Evolutionary conservation across 2,329 filamentous ascomycete genomes (phyloP), one percentile per base, ranked within the genome.

Genomic region (Alternaria burnsii): DNA sequence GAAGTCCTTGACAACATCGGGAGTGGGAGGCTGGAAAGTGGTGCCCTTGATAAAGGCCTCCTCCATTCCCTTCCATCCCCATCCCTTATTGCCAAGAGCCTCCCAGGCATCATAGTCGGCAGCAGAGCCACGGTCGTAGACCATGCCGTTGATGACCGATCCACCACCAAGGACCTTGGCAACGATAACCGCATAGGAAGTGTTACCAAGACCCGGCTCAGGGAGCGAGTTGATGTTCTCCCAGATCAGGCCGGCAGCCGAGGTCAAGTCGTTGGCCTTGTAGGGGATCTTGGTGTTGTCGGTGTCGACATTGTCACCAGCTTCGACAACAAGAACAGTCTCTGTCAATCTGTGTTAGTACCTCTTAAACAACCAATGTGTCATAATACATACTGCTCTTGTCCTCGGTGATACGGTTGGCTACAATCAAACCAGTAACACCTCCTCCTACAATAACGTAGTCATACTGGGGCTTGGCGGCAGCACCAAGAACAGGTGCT

Each of bases 61-160:
- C 24, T 76, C 53, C 47, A 85, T 66, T 12, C 78, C 78, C 38
- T 84, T 75, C 84, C 85, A 89, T 1, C 82, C 80, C 87, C 87
- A 89, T 1, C 85, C 87, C 1, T 74, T 61, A 67, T 88, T 89
- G 1, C 87, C 87, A n/a, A 89, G 74, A 41, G 79, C 75, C 54
- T 82, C 83, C 87, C 87, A 89, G 1, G 80, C 81, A 75, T 89
- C 84, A 59, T 78, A 79, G 52, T 79, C 77, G 24, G 64, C 73
- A 24, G 70, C 64, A 30, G 63, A 67, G 12, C 71, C 78, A 28
- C 78, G 68, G 43, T 73, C 72, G 52, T 77, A 79, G 14, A 73
- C 67, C 76, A 80, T 77, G 32, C 76, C 76, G 62, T 80, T 80
- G 52, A 79, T 61, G 9, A 69, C 63, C 8, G 71, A 72, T 3